Percentiles rank a stretch among this genome's conserved stretches.
These are phyloP conservation scores for Boletus rufocinnamomeus DNA, from an alignment of 768 basidiomycete species.

Conservation along the genomic window DNA sequence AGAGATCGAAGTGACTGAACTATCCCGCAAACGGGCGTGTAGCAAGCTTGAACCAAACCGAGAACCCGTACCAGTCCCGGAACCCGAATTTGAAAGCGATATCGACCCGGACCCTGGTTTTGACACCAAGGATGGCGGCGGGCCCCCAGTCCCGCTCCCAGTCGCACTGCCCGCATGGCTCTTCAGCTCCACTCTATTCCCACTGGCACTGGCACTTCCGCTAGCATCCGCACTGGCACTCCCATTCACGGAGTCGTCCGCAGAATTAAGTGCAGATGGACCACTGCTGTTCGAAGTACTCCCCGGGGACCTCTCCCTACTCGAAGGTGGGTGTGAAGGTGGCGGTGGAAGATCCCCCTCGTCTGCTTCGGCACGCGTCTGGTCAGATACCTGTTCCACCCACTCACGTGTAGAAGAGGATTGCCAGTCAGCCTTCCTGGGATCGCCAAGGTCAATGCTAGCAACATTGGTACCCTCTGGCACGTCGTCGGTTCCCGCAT, in stretches of 20 bases:
- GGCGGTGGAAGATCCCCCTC: slow-evolving; percentile 6
- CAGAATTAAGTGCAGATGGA: slow-evolving; percentile 26
- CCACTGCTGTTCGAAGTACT: slow-evolving; percentile 29
- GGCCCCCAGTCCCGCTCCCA: slow-evolving; percentile 14
- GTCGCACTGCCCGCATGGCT: slow-evolving; percentile 14
- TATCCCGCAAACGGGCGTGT: slow-evolving; percentile 26
- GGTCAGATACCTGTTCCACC: slow-evolving; percentile 45
- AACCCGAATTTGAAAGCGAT: slow-evolving; percentile 28
- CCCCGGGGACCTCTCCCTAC: slow-evolving; percentile 28
- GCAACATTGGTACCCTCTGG: slow-evolving; percentile 21
- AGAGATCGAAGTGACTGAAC: slow-evolving; percentile 36
- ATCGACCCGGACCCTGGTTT: slow-evolving; percentile 23
- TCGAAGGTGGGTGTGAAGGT: slow-evolving; percentile 8
- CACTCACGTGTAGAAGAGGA: slow-evolving; percentile 43
- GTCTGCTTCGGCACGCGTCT: slow-evolving; percentile 23
- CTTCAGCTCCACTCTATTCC: slow-evolving; percentile 8
- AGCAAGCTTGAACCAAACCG: slow-evolving; percentile 27
- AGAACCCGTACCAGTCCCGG: slow-evolving; percentile 28
- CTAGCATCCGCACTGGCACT: slow-evolving; percentile 12
- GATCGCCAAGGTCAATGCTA: slow-evolving; percentile 19
- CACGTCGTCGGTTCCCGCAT: slow-evolving; percentile 16
- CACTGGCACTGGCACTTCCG: slow-evolving; percentile 17
- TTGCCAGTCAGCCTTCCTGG: slow-evolving; percentile 26
- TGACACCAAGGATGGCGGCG: slow-evolving; percentile 20
- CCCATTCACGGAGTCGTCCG: slow-evolving; percentile 25